Conservation (phyloP, 2,329 filamentous ascomycete genomes). For the Ascochyta lentis region DNA sequence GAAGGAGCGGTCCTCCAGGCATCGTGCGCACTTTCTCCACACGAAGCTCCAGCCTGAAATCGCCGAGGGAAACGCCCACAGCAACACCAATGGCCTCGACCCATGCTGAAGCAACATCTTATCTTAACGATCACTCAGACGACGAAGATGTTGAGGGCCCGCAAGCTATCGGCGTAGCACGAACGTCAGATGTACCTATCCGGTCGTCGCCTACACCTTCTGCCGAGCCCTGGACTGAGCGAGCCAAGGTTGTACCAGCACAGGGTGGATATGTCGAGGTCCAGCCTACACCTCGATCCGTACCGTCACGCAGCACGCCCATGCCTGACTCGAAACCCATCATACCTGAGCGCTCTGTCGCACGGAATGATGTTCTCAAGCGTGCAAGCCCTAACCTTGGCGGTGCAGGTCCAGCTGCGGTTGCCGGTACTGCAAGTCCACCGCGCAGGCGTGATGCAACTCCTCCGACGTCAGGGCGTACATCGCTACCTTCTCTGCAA, state of each 20-base stretch:
- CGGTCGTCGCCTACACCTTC: slow-evolving; percentile 38
- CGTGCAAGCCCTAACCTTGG: slow-evolving; percentile 20
- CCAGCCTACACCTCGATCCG: slow-evolving; percentile 29
- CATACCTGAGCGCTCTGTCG: slow-evolving; percentile 28
- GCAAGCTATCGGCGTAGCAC: slow-evolving; percentile 52
- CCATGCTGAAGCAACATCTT: slow-evolving; percentile 32
- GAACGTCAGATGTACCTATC: slow-evolving; percentile 50
- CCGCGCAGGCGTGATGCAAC: slow-evolving; percentile 30
- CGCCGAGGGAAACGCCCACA: slow-evolving; percentile 28
- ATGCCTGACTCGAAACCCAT: slow-evolving; percentile 33
- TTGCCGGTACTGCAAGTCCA: slow-evolving; percentile 19
- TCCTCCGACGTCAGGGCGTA: slow-evolving; percentile 30
- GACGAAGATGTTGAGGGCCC: slow-evolving; percentile 31
- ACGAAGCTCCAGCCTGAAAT: slow-evolving; percentile 37
- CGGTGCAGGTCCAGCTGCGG: slow-evolving; percentile 5
- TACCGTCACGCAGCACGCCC: slow-evolving; percentile 35
- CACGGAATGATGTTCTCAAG: slow-evolving; percentile 29
- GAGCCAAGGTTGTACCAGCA: slow-evolving; percentile 22
- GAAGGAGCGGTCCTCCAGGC: slow-evolving; percentile 39
- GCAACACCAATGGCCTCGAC: slow-evolving; percentile 22
- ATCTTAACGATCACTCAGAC: slow-evolving; percentile 39
- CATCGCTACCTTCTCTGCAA: slow-evolving; percentile 39
- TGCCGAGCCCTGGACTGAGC: slow-evolving; percentile 21
- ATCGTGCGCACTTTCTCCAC: slow-evolving; percentile 46
- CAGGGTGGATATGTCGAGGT: slow-evolving; percentile 39